phyloP scores from a whole-genome alignment of 176 grass and related monocot genomes.

The Zizania latifolia region DNA sequence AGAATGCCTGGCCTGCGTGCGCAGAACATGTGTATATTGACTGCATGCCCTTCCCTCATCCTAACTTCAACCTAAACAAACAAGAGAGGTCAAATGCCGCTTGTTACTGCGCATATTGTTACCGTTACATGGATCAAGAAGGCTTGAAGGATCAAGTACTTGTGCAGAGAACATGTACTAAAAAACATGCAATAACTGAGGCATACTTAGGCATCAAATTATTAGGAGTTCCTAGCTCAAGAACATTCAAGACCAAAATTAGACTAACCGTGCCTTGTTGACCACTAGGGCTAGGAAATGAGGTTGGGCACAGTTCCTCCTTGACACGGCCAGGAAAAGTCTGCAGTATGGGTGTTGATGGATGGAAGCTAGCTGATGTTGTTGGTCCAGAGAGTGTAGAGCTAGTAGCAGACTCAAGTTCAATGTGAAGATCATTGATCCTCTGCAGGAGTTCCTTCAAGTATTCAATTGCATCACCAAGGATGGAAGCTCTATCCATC shows the following conservation, averaged over 20 bases:
- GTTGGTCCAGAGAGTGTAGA: conserved; percentile 48
- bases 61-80: conserved; percentile 65
- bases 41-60: conserved; percentile 52
- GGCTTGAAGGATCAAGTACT: not conserved
- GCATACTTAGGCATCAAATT: not conserved
- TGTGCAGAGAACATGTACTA: not conserved
- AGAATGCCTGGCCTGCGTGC: conserved; percentile 52
- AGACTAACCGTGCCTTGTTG: conserved; percentile 61
- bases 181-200: not conserved
- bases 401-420: conserved; percentile 60
- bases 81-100: not conserved
- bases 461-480: conserved; percentile 79
- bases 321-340: conserved; percentile 51
- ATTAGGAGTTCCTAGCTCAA: not conserved
- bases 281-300: conserved; percentile 47
- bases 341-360: conserved; percentile 59
- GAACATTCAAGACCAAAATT: conserved; percentile 7
- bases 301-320: conserved; percentile 54
- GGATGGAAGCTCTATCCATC: conserved; percentile 80
- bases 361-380: conserved; percentile 43
- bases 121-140: not conserved
- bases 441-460: conserved; percentile 77
- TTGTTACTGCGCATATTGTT: not conserved
- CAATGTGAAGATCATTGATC: conserved; percentile 66
- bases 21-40: conserved; percentile 97